A percentile compares a stretch with the other conserved stretches of the same genome.
phyloP scores from a whole-genome alignment of 2,329 filamentous ascomycete genomes.

The Colletotrichum musicola region DNA sequence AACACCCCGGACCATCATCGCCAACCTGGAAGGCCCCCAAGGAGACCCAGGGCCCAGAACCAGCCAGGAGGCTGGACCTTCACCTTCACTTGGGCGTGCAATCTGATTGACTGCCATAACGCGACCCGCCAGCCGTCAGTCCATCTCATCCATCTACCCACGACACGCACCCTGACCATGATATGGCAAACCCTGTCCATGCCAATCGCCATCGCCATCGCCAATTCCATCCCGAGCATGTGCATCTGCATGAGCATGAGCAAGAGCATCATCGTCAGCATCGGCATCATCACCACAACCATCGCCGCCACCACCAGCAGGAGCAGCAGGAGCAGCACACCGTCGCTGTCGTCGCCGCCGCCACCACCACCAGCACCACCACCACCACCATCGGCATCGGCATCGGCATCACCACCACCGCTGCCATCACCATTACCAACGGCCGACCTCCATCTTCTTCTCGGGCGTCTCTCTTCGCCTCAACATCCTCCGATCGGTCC shows the following conservation, averaged over 20 bases:
- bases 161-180: constrained; percentile 1
- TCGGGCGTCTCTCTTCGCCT: background rate
- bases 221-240: background rate
- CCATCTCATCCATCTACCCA: constrained; percentile 19
- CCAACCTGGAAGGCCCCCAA: constrained; percentile 39
- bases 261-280: no score
- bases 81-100: background rate
- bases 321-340: no score
- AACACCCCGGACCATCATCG: background rate
- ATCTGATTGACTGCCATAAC: constrained; percentile 10
- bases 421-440: background rate
- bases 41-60: no score
- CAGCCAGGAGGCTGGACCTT: no score
- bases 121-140: constrained; percentile 11
- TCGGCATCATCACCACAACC: no score
- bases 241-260: no score
- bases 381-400: no score
- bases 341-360: no score
- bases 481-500: constrained; percentile 18
- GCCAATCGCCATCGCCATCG: constrained; percentile 8
- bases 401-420: no score
- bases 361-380: no score
- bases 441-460: no score
- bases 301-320: no score
- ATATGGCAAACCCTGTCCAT: constrained; percentile 11